phyloP scores from a whole-genome alignment of 2,329 filamentous ascomycete genomes.

The Fonsecaea multimorphosa region DNA sequence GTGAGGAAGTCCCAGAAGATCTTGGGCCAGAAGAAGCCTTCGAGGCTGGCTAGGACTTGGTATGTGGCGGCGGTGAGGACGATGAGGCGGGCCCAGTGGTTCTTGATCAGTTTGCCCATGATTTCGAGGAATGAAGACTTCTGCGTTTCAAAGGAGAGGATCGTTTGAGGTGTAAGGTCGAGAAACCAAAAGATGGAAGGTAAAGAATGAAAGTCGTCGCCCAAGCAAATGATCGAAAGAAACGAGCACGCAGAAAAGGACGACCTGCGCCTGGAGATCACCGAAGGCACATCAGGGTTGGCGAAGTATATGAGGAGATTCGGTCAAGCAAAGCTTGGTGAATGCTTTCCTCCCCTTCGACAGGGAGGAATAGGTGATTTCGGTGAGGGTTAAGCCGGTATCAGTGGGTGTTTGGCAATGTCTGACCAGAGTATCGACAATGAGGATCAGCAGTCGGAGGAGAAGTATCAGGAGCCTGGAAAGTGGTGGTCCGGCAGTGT shows the following conservation, averaged over 20 bases:
- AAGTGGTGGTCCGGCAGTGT: slow-evolving; percentile 31
- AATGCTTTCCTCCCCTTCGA: slow-evolving; percentile 17
- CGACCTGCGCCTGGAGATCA: slow-evolving; percentile 31
- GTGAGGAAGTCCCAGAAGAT: slow-evolving; percentile 98
- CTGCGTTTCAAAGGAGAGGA: slow-evolving; percentile 8
- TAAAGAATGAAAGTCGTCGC: slow-evolving; percentile 29
- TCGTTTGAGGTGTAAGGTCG: slow-evolving; percentile 13
- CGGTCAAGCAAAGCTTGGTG: slow-evolving; percentile 13
- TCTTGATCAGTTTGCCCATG: slow-evolving; percentile 99
- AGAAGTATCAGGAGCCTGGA: slow-evolving; percentile 19
- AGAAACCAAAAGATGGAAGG: slow-evolving; percentile 16
- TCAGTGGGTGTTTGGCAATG: slow-evolving; percentile 16
- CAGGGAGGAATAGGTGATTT: slow-evolving; percentile 31
- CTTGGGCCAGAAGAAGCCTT: slow-evolving; percentile 98
- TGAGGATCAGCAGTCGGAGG: slow-evolving; percentile 32
- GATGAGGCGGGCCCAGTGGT: slow-evolving; percentile 97
- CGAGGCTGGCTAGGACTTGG: slow-evolving; percentile 81
- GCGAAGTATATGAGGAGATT: slow-evolving; percentile 31
- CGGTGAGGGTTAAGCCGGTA: slow-evolving; percentile 32
- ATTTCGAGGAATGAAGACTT: slow-evolving; percentile 35
- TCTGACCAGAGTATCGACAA: slow-evolving; percentile 15
- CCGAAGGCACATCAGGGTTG: slow-evolving; percentile 30
- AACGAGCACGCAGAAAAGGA: slow-evolving; percentile 30
- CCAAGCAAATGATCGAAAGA: slow-evolving; percentile 25
- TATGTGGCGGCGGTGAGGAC: slow-evolving; percentile 83